phyloP scores from a whole-genome alignment of 768 basidiomycete species.

The Rhodocollybia butyracea region DNA sequence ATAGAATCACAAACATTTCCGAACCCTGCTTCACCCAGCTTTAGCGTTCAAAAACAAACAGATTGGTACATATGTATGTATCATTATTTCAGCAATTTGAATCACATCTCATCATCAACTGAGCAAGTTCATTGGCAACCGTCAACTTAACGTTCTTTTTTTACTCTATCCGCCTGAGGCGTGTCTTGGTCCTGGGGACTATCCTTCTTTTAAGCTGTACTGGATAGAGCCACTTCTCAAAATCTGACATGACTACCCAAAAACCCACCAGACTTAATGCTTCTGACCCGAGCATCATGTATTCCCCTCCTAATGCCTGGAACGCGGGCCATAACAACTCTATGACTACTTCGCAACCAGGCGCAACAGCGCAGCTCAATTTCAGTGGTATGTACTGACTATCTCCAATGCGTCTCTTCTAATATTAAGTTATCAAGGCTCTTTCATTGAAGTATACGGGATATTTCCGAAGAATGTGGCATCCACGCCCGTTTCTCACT shows the following conservation, averaged over 20 bases:
- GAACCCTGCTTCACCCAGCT: too few species aligned
- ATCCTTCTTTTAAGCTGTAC: background rate
- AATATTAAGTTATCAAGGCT: background rate
- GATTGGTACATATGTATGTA: too few species aligned
- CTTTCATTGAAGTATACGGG: background rate
- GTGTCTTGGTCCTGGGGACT: conserved; percentile 3
- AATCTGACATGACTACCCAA: too few species aligned
- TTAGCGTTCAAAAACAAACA: too few species aligned
- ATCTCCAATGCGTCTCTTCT: background rate
- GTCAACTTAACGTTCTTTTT: background rate
- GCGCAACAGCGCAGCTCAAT: background rate
- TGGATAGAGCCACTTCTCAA: background rate
- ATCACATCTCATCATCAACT: too few species aligned
- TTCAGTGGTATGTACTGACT: background rate
- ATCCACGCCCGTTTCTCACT: background rate
- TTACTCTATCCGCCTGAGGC: background rate
- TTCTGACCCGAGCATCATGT: background rate
- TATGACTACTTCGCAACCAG: background rate
- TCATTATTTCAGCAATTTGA: too few species aligned
- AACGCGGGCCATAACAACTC: background rate
- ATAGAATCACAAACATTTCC: too few species aligned
- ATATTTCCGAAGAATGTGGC: background rate
- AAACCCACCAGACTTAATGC: too few species aligned
- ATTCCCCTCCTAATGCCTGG: background rate
- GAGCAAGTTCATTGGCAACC: background rate